These are phyloP conservation scores for Aspergillus neoniger DNA, from an alignment of 2,329 filamentous ascomycete genomes.

Conservation along the genomic window DNA sequence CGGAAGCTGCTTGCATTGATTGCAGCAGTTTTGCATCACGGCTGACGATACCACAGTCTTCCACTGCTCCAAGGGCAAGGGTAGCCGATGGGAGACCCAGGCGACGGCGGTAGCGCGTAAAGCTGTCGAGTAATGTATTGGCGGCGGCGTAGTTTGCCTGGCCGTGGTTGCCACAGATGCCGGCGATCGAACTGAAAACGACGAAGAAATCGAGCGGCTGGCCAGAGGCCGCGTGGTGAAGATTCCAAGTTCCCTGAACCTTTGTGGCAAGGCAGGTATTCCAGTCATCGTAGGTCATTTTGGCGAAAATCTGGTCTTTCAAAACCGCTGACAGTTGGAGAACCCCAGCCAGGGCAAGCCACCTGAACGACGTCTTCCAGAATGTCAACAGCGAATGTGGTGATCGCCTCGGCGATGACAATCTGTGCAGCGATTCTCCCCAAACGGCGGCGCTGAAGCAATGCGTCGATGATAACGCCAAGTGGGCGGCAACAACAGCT, in stretches of 20 bases:
- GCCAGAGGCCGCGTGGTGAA: slow-evolving; percentile 12
- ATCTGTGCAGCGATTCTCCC: too few species aligned
- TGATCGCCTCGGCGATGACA: too few species aligned
- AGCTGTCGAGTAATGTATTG: slow-evolving; percentile 37
- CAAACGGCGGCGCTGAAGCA: too few species aligned
- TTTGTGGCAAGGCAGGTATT: slow-evolving; percentile 14
- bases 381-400: too few species aligned
- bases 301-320: slow-evolving; percentile 17
- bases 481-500: too few species aligned
- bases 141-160: slow-evolving; percentile 38
- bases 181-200: slow-evolving; percentile 58
- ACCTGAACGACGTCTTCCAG: too few species aligned
- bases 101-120: slow-evolving; percentile 31
- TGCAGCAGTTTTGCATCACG: too few species aligned
- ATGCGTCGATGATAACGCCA: too few species aligned
- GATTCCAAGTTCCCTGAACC: slow-evolving; percentile 24
- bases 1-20: too few species aligned
- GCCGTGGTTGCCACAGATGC: slow-evolving; percentile 28
- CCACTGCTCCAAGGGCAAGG: background rate
- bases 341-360: too few species aligned
- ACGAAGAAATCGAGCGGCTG: slow-evolving; percentile 61
- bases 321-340: background rate
- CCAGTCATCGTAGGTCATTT: slow-evolving; percentile 19
- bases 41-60: too few species aligned
- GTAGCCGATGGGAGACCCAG: slow-evolving; percentile 23